Evolutionary conservation across 371 early-diverging fungal genomes (phyloP).

Genomic region (Polyrhizophydium stewartii): DNA sequence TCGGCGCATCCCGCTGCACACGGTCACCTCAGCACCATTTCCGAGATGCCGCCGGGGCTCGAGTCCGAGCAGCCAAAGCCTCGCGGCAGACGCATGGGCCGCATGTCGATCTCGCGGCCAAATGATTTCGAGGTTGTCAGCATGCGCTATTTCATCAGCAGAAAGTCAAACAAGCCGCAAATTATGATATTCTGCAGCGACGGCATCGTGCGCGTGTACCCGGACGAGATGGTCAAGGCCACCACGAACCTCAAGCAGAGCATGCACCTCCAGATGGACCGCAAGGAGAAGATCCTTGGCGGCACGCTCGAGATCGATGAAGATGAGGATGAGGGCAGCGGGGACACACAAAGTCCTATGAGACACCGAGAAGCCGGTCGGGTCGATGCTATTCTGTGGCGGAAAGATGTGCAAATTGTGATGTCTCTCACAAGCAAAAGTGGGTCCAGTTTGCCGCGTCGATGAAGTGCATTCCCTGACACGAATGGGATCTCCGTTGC

Average conservation of each 20-base stretch:
- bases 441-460: neutral
- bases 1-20: too few species aligned
- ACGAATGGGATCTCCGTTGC: neutral
- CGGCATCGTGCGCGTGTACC: slow-evolving; percentile 2
- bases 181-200: neutral
- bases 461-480: neutral
- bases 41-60: too few species aligned
- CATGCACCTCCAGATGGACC: neutral
- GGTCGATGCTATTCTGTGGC: neutral
- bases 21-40: too few species aligned
- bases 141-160: neutral
- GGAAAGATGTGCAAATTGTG: neutral
- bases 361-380: neutral
- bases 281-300: neutral
- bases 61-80: too few species aligned
- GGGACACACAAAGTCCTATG: neutral
- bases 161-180: neutral
- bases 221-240: neutral
- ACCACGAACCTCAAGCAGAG: neutral
- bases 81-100: too few species aligned
- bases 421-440: neutral
- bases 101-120: too few species aligned
- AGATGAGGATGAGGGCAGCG: too few species aligned
- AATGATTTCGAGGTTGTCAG: neutral
- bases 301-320: neutral